phyloP scores from a whole-genome alignment of 208 protist species.

The Leishmania turanica region DNA sequence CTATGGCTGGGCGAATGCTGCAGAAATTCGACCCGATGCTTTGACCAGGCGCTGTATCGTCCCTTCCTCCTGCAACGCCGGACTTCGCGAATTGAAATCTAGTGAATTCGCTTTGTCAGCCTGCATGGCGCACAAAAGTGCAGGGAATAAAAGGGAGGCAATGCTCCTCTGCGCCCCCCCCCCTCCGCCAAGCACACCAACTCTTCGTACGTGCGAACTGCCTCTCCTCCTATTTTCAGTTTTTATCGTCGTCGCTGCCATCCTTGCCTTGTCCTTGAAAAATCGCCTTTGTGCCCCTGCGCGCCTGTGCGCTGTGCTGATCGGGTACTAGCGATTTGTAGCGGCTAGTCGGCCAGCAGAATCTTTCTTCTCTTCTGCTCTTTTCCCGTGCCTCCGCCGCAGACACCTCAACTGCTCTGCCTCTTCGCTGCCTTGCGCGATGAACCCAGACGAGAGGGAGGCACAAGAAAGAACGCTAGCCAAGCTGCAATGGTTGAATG shows the following conservation, averaged over 20 bases:
- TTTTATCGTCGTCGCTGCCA: neutral
- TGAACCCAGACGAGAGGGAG: conserved; percentile 37
- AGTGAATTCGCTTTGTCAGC: neutral
- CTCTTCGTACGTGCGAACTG: neutral
- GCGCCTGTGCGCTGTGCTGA: neutral
- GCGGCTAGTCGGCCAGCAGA: neutral
- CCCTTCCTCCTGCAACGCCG: neutral
- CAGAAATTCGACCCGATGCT: neutral
- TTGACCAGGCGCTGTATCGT: neutral
- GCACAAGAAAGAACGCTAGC: conserved; percentile 65
- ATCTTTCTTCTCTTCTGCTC: too few relatives aligned
- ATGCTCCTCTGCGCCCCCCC: too few relatives aligned
- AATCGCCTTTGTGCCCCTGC: neutral
- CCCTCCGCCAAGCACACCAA: neutral
- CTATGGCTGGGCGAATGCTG: neutral
- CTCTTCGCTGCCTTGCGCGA: neutral
- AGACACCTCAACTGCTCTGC: neutral
- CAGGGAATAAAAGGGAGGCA: neutral
- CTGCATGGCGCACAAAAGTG: neutral
- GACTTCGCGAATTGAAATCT: neutral
- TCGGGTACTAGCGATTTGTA: too few relatives aligned
- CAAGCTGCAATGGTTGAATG: conserved; percentile 78
- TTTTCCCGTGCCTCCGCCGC: neutral
- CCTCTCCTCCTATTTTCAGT: neutral
- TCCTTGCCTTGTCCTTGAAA: neutral